Evolutionary conservation across 768 basidiomycete species (phyloP).

Genomic region (Termitomyces sp.): DNA sequence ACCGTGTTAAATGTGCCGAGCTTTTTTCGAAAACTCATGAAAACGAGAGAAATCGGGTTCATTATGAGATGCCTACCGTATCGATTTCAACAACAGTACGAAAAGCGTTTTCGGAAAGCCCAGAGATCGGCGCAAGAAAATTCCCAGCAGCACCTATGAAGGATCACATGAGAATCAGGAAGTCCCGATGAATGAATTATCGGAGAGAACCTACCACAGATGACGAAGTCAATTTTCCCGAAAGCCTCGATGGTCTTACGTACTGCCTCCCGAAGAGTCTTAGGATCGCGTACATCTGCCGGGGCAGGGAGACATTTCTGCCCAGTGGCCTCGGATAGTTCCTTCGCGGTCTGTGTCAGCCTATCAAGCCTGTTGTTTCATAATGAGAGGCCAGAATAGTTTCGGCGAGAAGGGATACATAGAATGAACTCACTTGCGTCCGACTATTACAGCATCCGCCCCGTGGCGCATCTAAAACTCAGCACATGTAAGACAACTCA

Average conservation of each 20-base stretch:
- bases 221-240: constrained; percentile 90
- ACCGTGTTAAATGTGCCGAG: constrained; percentile 92
- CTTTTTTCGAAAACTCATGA: constrained; percentile 26
- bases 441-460: constrained; percentile 75
- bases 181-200: neutral
- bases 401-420: neutral
- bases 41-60: neutral
- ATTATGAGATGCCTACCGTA: constrained; percentile 43
- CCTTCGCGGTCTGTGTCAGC: constrained; percentile 60
- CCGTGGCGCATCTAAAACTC: constrained; percentile 71
- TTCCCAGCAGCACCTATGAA: constrained; percentile 87
- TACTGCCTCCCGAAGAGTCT: constrained; percentile 70
- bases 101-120: constrained; percentile 86
- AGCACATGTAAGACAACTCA: neutral
- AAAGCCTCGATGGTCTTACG: constrained; percentile 66
- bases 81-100: constrained; percentile 92
- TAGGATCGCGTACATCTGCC: constrained; percentile 80
- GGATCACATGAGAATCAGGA: neutral
- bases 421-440: constrained; percentile 63
- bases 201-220: constrained; percentile 59
- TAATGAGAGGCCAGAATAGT: neutral
- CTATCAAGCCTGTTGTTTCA: constrained; percentile 53
- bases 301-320: constrained; percentile 62
- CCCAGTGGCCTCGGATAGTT: constrained; percentile 68
- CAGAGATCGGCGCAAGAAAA: constrained; percentile 83